A percentile compares a stretch with the other conserved stretches of the same genome.
Evolutionary conservation across 345 rosid genomes (phyloP).

Genomic region (Eucalyptus erythrocorys): DNA sequence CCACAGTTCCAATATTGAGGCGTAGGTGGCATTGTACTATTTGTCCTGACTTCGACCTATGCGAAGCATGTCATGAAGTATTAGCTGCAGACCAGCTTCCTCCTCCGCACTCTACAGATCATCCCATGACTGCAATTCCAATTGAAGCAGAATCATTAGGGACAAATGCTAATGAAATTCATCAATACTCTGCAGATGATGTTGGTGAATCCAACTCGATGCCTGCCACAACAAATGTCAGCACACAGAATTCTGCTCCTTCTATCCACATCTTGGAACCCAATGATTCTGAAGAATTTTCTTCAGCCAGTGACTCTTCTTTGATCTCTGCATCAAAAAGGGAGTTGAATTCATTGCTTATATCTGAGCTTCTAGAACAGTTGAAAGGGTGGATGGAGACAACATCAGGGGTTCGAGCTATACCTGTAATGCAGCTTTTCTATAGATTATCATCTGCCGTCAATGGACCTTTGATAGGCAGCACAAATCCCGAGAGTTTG

Average conservation of each 20-base stretch:
- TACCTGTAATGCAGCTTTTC: constrained; percentile 93
- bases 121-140: constrained; percentile 92
- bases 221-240: constrained; percentile 31
- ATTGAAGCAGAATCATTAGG: constrained; percentile 89
- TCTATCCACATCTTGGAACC: constrained; percentile 94
- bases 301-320: constrained; percentile 61
- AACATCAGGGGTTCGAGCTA: constrained; percentile 75
- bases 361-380: constrained; percentile 85
- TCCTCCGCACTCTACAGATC: constrained; percentile 90
- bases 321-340: constrained; percentile 93
- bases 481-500: constrained; percentile 72
- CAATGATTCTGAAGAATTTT: constrained; percentile 70
- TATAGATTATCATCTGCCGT: constrained; percentile 94
- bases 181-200: constrained; percentile 73
- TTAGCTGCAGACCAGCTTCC: constrained; percentile 79
- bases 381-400: constrained; percentile 92
- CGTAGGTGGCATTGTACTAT: constrained; percentile 98
- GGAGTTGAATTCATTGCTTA: constrained; percentile 87
- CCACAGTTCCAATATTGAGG: constrained; percentile 91
- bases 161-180: constrained; percentile 72
- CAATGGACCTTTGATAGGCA: constrained; percentile 91
- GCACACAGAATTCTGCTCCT: constrained; percentile 55
- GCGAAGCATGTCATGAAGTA: constrained; percentile 93
- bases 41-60: constrained; percentile 96
- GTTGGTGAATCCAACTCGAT: constrained; percentile 41